Evolutionary conservation across 2,329 filamentous ascomycete species (phyloP).

Genomic region (Colletotrichum aenigma): DNA sequence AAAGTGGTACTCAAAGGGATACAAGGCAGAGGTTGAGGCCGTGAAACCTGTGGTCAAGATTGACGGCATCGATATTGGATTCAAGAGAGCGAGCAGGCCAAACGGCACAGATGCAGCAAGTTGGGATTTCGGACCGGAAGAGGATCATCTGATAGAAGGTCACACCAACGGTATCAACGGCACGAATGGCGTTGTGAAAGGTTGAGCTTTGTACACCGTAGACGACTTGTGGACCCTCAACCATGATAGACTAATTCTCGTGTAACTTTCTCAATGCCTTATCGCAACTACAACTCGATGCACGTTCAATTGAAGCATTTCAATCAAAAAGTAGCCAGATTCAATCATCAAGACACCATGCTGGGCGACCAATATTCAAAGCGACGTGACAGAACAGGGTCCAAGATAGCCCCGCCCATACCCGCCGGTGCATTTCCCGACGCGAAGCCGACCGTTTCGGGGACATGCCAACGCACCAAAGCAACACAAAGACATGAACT

Average conservation of each 20-base stretch:
- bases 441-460: background rate
- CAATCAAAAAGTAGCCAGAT: background rate
- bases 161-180: background rate
- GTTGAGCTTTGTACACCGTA: background rate
- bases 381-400: background rate
- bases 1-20: constrained; percentile 50
- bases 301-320: background rate
- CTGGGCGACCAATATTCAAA: background rate
- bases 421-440: background rate
- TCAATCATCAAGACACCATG: background rate
- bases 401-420: background rate
- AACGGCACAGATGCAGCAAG: constrained; percentile 63
- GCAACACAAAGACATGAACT: background rate
- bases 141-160: constrained; percentile 28
- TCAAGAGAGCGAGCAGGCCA: constrained; percentile 45
- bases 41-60: constrained; percentile 51
- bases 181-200: background rate
- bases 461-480: background rate
- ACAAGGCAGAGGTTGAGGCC: constrained; percentile 42
- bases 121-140: constrained; percentile 57
- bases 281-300: background rate
- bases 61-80: constrained; percentile 46
- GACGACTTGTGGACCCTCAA: background rate
- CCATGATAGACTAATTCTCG: background rate
- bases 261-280: background rate